phyloP scores from a whole-genome alignment of 345 rosid species.

The Odontarrhena argentea region DNA sequence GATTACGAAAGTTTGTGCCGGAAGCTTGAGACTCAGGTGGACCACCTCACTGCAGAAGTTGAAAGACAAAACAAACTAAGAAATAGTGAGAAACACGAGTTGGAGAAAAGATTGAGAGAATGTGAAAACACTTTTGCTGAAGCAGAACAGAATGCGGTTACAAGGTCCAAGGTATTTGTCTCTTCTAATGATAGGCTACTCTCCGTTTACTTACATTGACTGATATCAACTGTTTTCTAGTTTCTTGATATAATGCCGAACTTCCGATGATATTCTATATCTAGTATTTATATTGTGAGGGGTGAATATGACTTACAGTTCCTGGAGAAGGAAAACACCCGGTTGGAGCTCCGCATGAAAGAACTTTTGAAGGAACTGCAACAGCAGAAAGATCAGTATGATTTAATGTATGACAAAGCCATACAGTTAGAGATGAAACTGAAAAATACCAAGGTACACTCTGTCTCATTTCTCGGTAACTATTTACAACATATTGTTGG shows the following conservation, averaged over 20 bases:
- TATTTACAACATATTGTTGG: not conserved
- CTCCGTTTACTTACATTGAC: not conserved
- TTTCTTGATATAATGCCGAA: slow-evolving; percentile 25
- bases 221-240: slow-evolving; percentile 1
- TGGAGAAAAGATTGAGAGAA: slow-evolving; percentile 61
- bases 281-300: slow-evolving; percentile 24
- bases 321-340: slow-evolving; percentile 70
- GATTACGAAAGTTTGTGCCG: slow-evolving; percentile 91
- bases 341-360: slow-evolving; percentile 55
- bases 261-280: slow-evolving; percentile 4
- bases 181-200: slow-evolving; percentile 40
- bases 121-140: slow-evolving; percentile 53
- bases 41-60: slow-evolving; percentile 80
- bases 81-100: slow-evolving; percentile 53
- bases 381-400: slow-evolving; percentile 57
- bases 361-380: slow-evolving; percentile 55
- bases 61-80: slow-evolving; percentile 79
- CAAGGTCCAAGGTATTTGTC: slow-evolving; percentile 79
- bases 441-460: slow-evolving; percentile 61
- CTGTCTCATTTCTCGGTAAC: slow-evolving; percentile 30
- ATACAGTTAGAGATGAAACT: slow-evolving; percentile 54
- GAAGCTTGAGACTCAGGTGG: slow-evolving; percentile 79
- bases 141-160: slow-evolving; percentile 50
- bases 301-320: slow-evolving; percentile 48
- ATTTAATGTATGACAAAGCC: slow-evolving; percentile 52